Evolutionary conservation across 495 filamentous ascomycete genomes (phyloP).

Genomic region (Neurospora sp.): DNA sequence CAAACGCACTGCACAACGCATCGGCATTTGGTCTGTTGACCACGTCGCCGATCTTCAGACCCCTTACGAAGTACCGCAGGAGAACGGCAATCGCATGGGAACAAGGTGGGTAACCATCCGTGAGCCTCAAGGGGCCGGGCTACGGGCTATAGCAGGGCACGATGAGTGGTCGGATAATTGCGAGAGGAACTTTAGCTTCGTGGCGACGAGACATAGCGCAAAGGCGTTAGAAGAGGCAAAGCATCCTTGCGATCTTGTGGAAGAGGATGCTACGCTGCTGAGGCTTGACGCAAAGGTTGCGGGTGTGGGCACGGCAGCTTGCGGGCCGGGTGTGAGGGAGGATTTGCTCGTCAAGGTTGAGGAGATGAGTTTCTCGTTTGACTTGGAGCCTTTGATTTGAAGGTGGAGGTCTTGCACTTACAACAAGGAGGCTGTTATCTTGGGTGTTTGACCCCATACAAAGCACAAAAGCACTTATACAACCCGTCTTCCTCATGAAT

Average conservation of each 20-base stretch:
- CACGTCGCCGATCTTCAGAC: conserved; percentile 40
- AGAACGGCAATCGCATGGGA: conserved; percentile 52
- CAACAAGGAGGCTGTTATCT: not conserved
- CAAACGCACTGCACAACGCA: conserved; percentile 45
- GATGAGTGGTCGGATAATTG: conserved; percentile 4
- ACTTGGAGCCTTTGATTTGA: conserved; percentile 6
- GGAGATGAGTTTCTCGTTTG: conserved; percentile 18
- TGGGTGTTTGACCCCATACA: not conserved
- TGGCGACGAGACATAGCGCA: conserved; percentile 39
- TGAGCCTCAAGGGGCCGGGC: not conserved
- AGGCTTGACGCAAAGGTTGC: conserved; percentile 46
- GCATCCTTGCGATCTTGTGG: conserved; percentile 49
- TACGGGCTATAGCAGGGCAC: conserved; percentile 6
- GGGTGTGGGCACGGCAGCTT: conserved; percentile 51
- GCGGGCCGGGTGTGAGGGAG: conserved; percentile 48
- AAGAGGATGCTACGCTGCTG: conserved; percentile 40
- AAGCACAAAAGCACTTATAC: not conserved
- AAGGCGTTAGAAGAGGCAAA: conserved; percentile 40
- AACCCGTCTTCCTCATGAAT: not conserved
- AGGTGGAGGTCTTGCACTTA: not conserved
- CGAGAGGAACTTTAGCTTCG: conserved; percentile 39
- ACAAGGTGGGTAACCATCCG: conserved; percentile 41
- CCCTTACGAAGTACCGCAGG: conserved; percentile 54
- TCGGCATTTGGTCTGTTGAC: conserved; percentile 37
- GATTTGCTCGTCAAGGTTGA: conserved; percentile 24